phyloP scores from a whole-genome alignment of 2,329 filamentous ascomycete genomes.

The Apiospora hydei region DNA sequence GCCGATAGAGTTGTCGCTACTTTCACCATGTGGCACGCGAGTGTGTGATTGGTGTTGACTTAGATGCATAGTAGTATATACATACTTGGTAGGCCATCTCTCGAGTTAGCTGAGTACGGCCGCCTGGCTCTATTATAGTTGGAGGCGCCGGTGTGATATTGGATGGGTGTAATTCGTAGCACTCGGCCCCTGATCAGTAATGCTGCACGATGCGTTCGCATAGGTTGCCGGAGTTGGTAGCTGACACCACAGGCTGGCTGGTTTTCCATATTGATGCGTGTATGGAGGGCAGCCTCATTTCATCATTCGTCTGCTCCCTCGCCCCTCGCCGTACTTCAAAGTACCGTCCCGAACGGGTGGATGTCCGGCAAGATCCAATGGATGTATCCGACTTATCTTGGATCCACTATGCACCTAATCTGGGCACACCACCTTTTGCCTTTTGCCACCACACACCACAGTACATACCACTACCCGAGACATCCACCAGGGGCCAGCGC shows the following conservation, averaged over 20 bases:
- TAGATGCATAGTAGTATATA: no score
- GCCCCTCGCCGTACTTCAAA: no score
- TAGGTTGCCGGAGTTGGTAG: no score
- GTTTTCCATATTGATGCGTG: background rate
- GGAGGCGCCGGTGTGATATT: background rate
- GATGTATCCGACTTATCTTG: background rate
- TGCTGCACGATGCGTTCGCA: no score
- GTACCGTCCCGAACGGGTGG: no score
- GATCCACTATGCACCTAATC: background rate
- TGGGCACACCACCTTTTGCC: conserved; percentile 3
- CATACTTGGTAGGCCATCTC: background rate
- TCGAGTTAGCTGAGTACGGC: background rate
- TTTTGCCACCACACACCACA: background rate
- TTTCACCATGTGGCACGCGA: background rate
- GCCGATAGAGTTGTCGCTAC: background rate
- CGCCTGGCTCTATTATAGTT: background rate
- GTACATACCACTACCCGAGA: background rate
- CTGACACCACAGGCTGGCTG: background rate
- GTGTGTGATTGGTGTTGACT: background rate
- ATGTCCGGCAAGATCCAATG: background rate
- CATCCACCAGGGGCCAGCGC: background rate
- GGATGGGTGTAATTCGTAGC: background rate
- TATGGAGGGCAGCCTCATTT: no score
- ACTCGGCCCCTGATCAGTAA: background rate
- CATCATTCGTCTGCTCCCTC: no score